phyloP scores from a whole-genome alignment of 768 basidiomycete genomes.

The Mrakia hoshinonis region DNA sequence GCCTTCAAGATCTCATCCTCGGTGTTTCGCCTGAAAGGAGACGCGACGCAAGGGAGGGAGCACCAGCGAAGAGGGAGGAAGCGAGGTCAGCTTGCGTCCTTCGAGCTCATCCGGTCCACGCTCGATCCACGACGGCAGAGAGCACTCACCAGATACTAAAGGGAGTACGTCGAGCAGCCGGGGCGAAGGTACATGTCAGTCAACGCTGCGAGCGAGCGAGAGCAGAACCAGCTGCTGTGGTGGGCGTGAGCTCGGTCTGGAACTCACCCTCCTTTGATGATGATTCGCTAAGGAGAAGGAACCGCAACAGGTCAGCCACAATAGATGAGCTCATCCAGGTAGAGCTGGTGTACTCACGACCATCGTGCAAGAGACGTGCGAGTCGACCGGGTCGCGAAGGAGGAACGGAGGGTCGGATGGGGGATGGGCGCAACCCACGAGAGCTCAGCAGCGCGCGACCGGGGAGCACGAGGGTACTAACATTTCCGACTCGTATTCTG shows the following conservation, averaged over 20 bases:
- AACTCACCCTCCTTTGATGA: constrained; percentile 31
- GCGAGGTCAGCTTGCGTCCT: not conserved
- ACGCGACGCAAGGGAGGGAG: not conserved
- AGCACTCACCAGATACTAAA: constrained; percentile 20
- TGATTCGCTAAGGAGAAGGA: constrained; percentile 17
- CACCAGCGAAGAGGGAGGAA: not conserved
- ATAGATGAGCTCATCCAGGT: no score
- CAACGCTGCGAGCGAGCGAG: not conserved
- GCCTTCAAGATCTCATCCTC: constrained; percentile 95
- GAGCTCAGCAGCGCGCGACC: no score
- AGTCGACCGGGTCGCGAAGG: no score
- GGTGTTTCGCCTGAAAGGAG: constrained; percentile 26
- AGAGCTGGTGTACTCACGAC: no score
- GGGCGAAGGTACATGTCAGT: not conserved
- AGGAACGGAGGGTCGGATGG: no score
- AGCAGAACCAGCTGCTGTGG: not conserved
- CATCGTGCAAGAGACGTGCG: no score
- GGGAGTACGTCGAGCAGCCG: no score
- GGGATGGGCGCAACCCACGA: no score
- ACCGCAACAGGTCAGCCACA: not conserved
- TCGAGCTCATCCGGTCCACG: not conserved
- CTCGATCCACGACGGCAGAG: no score
- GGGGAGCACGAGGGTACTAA: no score
- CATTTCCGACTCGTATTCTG: no score
- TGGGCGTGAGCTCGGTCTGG: no score